Evolutionary conservation across 768 basidiomycete genomes (phyloP).

Genomic region (Daedalea quercina): DNA sequence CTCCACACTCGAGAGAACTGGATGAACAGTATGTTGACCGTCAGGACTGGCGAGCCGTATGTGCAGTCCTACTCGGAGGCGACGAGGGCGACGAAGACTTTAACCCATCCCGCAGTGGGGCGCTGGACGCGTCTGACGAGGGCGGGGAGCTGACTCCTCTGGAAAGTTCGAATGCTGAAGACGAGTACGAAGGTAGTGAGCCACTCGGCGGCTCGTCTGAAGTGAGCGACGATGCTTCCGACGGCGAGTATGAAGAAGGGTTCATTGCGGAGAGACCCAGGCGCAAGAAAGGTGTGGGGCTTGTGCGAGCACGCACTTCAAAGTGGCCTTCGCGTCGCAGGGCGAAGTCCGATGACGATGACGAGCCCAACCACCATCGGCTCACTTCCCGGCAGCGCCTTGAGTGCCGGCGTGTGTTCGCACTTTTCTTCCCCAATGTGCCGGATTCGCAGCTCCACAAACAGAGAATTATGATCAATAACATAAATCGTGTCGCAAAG

Average conservation of each 20-base stretch:
- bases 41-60: conserved; percentile 78
- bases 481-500: conserved; percentile 54
- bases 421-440: conserved; percentile 66
- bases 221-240: conserved; percentile 14
- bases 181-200: conserved; percentile 23
- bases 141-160: conserved; percentile 1
- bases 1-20: conserved; percentile 16
- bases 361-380: background rate
- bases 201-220: background rate
- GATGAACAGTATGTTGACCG: conserved; percentile 39
- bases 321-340: background rate
- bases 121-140: background rate
- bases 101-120: conserved; percentile 21
- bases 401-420: conserved; percentile 52
- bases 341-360: background rate
- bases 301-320: background rate
- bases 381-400: conserved; percentile 48
- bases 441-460: conserved; percentile 36
- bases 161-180: conserved; percentile 19
- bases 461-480: conserved; percentile 58
- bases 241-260: conserved; percentile 26
- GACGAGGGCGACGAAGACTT: conserved; percentile 20
- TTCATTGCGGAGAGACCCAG: conserved; percentile 4
- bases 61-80: conserved; percentile 54
- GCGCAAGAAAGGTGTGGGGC: background rate